These are phyloP conservation scores for Wickerhamomyces tratensis DNA, from an alignment of 805 yeast genomes.

Conservation along the genomic window DNA sequence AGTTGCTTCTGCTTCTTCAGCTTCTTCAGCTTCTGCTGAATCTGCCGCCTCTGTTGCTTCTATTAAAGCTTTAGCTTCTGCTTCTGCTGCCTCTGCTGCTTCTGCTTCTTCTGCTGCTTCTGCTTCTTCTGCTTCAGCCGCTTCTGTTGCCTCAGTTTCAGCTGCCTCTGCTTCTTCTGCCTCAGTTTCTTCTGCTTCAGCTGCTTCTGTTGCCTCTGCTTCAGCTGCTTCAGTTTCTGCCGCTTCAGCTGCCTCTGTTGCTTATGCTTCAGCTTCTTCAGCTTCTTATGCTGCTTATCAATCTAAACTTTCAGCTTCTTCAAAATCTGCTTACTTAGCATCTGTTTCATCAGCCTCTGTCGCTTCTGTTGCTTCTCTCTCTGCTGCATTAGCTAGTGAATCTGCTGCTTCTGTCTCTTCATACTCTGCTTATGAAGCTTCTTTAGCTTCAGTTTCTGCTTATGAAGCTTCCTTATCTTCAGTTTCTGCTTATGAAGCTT, in stretches of 20 bases:
- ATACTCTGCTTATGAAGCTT: slow-evolving; percentile 4
- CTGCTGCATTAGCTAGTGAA: slow-evolving; percentile 4
- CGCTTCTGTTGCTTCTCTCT: slow-evolving; percentile 8
- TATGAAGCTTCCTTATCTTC: slow-evolving; percentile 13
- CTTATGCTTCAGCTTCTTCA: slow-evolving; percentile 14
- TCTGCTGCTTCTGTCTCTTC: slow-evolving; percentile 13
- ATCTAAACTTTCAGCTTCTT: slow-evolving; percentile 5
- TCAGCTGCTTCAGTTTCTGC: slow-evolving; percentile 12
- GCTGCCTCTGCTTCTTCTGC: slow-evolving; percentile 6
- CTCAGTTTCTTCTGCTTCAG: slow-evolving; percentile 6
- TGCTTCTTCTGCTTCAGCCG: slow-evolving; percentile 14
- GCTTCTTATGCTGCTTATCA: slow-evolving; percentile 5
- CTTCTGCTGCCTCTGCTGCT: slow-evolving; percentile 14
- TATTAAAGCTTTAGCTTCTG: slow-evolving; percentile 11
- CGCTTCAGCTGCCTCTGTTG: slow-evolving; percentile 16
- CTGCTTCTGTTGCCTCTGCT: slow-evolving; percentile 8
- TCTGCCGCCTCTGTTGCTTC: slow-evolving; percentile 12
- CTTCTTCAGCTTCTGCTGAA: slow-evolving; percentile 17
- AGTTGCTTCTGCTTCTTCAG: slow-evolving; percentile 13
- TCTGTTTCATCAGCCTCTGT: slow-evolving; percentile 6
- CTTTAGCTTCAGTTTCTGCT: slow-evolving; percentile 2
- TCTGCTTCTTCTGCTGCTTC: slow-evolving; percentile 12
- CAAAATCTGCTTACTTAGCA: slow-evolving; percentile 10
- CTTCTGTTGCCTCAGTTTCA: slow-evolving; percentile 9
- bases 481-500: slow-evolving; percentile 9